Conservation (phyloP, 805 yeast genomes). For the Nakazawaea ambrosiae region DNA sequence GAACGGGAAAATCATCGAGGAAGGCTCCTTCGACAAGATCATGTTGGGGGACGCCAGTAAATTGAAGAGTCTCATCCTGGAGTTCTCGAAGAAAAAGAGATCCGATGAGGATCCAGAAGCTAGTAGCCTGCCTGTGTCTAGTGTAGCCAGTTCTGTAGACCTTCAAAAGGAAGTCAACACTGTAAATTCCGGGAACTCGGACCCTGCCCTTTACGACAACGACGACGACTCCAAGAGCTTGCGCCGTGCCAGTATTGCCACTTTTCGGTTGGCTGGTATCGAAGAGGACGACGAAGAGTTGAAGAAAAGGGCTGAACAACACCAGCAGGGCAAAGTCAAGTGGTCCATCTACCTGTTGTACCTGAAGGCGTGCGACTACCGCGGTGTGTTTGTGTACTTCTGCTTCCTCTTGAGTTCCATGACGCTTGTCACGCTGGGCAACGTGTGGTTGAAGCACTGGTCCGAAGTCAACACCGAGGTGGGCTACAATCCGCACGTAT, state of each 20-base stretch:
- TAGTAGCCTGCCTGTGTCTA: conserved; percentile 11
- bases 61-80: conserved; percentile 48
- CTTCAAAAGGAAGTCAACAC: conserved; percentile 12
- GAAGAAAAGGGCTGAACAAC: conserved; percentile 55
- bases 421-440: conserved; percentile 35
- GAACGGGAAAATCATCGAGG: conserved; percentile 63
- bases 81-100: conserved; percentile 48
- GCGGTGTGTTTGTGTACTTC: conserved; percentile 53
- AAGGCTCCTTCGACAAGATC: conserved; percentile 53
- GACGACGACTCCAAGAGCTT: conserved; percentile 32
- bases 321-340: conserved; percentile 90
- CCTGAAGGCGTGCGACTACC: conserved; percentile 79
- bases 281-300: conserved; percentile 31
- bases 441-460: conserved; percentile 67
- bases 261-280: conserved; percentile 33
- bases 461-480: conserved; percentile 69
- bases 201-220: conserved; percentile 16
- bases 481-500: conserved; percentile 70
- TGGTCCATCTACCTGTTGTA: conserved; percentile 80
- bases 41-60: conserved; percentile 37
- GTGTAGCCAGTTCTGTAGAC: conserved; percentile 14
- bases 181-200: conserved; percentile 16
- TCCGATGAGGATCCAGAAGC: conserved; percentile 13
- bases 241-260: conserved; percentile 59
- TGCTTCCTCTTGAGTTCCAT: conserved; percentile 49